These are phyloP conservation scores for Dactylellina haptotyla DNA, from an alignment of 2,329 filamentous ascomycete species.

Conservation along the genomic window DNA sequence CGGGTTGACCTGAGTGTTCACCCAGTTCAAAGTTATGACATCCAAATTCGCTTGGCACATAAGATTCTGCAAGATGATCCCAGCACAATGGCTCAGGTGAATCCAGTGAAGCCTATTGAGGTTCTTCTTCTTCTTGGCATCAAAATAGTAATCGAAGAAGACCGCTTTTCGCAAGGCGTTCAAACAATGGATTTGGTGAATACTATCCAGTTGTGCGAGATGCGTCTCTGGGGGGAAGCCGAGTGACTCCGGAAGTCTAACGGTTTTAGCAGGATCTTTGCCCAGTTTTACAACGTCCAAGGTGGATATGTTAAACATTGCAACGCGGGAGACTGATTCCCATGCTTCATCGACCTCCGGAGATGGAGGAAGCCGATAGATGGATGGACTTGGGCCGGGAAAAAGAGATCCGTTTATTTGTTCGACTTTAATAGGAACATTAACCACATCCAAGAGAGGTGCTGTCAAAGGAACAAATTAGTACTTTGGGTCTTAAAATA, in stretches of 20 bases:
- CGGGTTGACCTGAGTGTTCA: constrained; percentile 58
- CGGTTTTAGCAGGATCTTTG: constrained; percentile 52
- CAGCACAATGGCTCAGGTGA: constrained; percentile 61
- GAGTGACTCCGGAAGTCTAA: constrained; percentile 46
- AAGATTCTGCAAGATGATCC: constrained; percentile 60
- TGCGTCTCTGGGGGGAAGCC: constrained; percentile 54
- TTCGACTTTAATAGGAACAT: constrained; percentile 21
- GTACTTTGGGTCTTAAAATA: not conserved
- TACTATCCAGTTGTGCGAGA: constrained; percentile 52
- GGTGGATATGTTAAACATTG: constrained; percentile 35
- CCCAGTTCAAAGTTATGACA: constrained; percentile 60
- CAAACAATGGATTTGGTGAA: constrained; percentile 56
- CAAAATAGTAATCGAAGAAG: constrained; percentile 52
- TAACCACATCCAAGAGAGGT: constrained; percentile 37
- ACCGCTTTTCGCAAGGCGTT: constrained; percentile 54
- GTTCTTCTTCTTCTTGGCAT: constrained; percentile 16
- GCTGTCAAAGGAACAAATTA: constrained; percentile 14
- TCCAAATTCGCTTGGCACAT: constrained; percentile 60
- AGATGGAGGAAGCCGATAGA: constrained; percentile 52
- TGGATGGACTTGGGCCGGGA: constrained; percentile 49
- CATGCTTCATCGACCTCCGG: constrained; percentile 54
- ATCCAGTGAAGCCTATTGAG: constrained; percentile 36
- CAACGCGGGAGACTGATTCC: constrained; percentile 32
- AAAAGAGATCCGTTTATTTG: constrained; percentile 47
- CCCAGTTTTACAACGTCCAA: constrained; percentile 50